A percentile compares a stretch with the other conserved stretches of the same genome.
These are phyloP conservation scores for Backusella circina DNA, from an alignment of 192 early-diverging fungal species.

Conservation along the genomic window DNA sequence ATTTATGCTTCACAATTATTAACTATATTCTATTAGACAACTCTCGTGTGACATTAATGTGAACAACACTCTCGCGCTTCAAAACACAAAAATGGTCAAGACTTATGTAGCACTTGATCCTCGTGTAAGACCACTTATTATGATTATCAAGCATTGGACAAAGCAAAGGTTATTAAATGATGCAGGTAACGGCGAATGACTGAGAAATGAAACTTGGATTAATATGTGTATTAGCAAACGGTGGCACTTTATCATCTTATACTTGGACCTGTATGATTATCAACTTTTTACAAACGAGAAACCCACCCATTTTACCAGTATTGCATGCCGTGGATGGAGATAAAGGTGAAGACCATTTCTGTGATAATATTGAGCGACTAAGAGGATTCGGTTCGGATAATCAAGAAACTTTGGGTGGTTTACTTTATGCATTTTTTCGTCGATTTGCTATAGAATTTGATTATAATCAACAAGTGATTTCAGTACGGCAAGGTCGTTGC, in stretches of 20 bases:
- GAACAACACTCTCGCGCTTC: constrained; percentile 86
- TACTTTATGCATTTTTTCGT: constrained; percentile 86
- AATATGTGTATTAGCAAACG: constrained; percentile 55
- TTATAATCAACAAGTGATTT: constrained; percentile 77
- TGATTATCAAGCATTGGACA: constrained; percentile 96
- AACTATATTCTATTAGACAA: constrained; percentile 36
- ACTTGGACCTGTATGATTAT: constrained; percentile 93
- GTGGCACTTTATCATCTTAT: constrained; percentile 92
- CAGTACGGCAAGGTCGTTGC: constrained; percentile 73
- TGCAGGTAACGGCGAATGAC: constrained; percentile 50
- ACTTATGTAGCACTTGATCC: constrained; percentile 86
- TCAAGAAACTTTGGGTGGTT: constrained; percentile 68
- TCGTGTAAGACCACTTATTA: constrained; percentile 83
- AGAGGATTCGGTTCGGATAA: constrained; percentile 68
- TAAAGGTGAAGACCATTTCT: constrained; percentile 72
- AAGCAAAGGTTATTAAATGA: constrained; percentile 83
- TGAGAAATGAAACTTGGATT: not conserved
- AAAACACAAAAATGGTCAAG: constrained; percentile 88
- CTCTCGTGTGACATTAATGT: constrained; percentile 92
- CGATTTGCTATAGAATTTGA: constrained; percentile 81
- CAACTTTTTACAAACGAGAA: constrained; percentile 89
- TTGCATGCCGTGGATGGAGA: constrained; percentile 59
- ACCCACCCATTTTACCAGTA: constrained; percentile 86
- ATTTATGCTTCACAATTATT: not conserved
- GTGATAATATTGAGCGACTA: constrained; percentile 62